Base-by-base conservation (phyloP, 1,284 basidiomycete genomes). In the Irpex rosettiformis region DNA sequence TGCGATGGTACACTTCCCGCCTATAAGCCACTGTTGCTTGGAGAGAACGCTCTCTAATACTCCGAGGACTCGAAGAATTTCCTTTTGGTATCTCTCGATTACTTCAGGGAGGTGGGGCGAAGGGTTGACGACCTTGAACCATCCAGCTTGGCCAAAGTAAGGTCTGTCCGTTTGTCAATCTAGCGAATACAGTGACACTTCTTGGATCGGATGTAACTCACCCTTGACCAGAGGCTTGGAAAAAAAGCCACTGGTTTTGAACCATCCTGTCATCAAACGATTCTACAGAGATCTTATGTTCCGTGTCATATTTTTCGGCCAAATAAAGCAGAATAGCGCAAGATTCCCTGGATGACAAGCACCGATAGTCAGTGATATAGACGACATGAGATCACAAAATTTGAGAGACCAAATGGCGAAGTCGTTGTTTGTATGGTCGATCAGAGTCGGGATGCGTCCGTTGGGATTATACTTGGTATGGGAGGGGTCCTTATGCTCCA, bases 281-380 rank as follows among this genome's bases (percentile, higher is more conserved):
- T 64, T 79, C 73, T 68, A 84, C 86, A 63, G 73, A 78, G 64
- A 89, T 82, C 64, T 80, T 81, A 70, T 74, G 69, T 22, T 85
- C 79, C 58, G 72, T 78, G 65, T 86, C 84, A 66, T 84, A 86
- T 62, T 81, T 79, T 63, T 86, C 79, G 11, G 75, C 77, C 45
- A 91, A 75, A 71, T 89, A 90, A 10, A 88, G 70, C 52, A 88
- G 67, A 64, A 91, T 88, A 18, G 84, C 84, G 28, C 82, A 81
- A 2, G 81, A 83, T 72, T 92, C 89, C 69, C 70, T 74, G 40
- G 64, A 6, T 13, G 7, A 7, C 11, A 22, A 25, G 22, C 2
- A 18, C 21, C 27, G 10, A 21, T 24, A 21, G 40, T 22, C 27
- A 16, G 24, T 25, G 37, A 47, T 16, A 10, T 6, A 11, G 45